phyloP scores from a whole-genome alignment of 306 rosid species.

The Prunus padus region DNA sequence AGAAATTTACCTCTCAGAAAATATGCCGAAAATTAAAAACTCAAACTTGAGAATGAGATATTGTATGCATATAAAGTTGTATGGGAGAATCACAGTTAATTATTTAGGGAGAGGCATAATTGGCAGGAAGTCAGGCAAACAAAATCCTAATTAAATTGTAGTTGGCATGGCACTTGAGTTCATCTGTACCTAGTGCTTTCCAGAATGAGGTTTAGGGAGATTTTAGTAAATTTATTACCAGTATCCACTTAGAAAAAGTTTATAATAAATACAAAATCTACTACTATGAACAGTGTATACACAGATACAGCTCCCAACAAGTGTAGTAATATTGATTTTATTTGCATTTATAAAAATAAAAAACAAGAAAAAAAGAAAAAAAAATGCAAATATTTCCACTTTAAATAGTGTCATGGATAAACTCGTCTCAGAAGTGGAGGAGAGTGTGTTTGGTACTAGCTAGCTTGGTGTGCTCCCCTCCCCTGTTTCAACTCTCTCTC shows the following conservation, averaged over 20 bases:
- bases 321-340: background rate
- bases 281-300: background rate
- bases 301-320: background rate
- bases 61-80: too few relatives aligned
- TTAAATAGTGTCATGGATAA: background rate
- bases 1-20: too few relatives aligned
- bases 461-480: background rate
- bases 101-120: background rate
- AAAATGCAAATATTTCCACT: background rate
- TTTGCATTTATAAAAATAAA: background rate
- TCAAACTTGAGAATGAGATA: too few relatives aligned
- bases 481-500: slow-evolving; percentile 9
- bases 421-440: slow-evolving; percentile 13
- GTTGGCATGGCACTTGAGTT: background rate
- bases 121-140: background rate
- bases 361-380: background rate
- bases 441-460: slow-evolving; percentile 31
- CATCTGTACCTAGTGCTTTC: background rate
- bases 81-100: too few relatives aligned
- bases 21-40: too few relatives aligned
- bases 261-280: slow-evolving; percentile 9
- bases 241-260: background rate
- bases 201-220: background rate
- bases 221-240: background rate
- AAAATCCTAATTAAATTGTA: background rate